Evolutionary conservation across 2,329 filamentous ascomycete genomes (phyloP).

Genomic region (Blastomyces gilchristii): DNA sequence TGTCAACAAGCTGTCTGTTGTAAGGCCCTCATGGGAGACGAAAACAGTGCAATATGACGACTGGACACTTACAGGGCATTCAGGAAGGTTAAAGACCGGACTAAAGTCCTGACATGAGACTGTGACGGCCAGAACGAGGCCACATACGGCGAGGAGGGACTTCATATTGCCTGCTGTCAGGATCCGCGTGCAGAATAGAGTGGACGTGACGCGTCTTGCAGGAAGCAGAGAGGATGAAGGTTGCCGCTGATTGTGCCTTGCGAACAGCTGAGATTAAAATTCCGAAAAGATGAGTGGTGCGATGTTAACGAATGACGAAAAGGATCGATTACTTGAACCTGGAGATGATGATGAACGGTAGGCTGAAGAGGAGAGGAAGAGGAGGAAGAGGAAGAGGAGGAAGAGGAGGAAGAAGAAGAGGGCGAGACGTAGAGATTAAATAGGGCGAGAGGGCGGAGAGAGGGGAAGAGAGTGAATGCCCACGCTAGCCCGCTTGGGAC

Average conservation of each 20-base stretch:
- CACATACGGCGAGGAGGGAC: not conserved
- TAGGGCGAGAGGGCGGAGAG: not conserved
- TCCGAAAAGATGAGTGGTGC: not conserved
- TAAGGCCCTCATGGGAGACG: not conserved
- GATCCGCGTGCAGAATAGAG: not conserved
- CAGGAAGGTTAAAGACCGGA: not conserved
- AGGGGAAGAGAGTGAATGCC: not conserved
- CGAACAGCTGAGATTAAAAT: not conserved
- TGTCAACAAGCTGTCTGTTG: not conserved
- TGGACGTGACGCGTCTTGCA: not conserved
- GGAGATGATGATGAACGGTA: not conserved
- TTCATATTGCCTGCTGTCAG: not conserved
- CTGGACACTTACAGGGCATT: not conserved
- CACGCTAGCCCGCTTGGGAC: conserved; percentile 1
- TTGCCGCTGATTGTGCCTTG: not conserved
- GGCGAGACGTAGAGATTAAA: not conserved
- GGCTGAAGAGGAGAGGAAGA: not conserved
- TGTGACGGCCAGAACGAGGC: not conserved
- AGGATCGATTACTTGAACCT: not conserved
- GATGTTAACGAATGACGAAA: not conserved
- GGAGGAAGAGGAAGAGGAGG: not conserved
- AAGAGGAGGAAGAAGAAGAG: not conserved
- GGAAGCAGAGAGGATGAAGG: not conserved
- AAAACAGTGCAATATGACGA: not conserved
- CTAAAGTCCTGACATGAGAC: not conserved